Base-by-base conservation (phyloP, 179 eudicot genomes). In the Actinidia chinensis region DNA sequence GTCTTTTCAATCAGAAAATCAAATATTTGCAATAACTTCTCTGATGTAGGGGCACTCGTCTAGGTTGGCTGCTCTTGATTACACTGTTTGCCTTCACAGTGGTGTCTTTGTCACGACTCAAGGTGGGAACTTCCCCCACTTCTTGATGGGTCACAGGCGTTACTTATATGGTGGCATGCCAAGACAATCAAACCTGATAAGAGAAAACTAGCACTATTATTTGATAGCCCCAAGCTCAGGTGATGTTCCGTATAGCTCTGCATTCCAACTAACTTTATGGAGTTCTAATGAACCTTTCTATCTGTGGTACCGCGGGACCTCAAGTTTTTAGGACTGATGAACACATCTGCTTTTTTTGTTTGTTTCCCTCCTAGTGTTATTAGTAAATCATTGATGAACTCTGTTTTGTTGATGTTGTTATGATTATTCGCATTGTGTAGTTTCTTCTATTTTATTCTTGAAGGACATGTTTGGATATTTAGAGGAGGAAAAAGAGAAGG, bases 111-210 rank as follows among this genome's bases (percentile, higher is more conserved):
- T 93, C 65, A 90, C 93, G 22, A 93, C 98, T 58, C 98, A 93
- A 80, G 98, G 95, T 48, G 97, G 97, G 82, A 93, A 93, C 84
- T 93, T 92, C 79, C 98, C 98, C 13, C 97, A 93, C 79, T 93
- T 93, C 84, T 84, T 93, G 61, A 86, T 92, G 93, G 98, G 98
- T 28, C 97, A 93, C 50, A 86, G 98, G 36, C 86, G 90, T 75
- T 89, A 83, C 80, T 75, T 92, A 20, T 92, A 86, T 74, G 85
- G 89, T 46, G 97, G 68, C 98, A 93, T 78, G 90, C 98, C 33
- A 93, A 92, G 85, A 93, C 95, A 59, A 89, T 93, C 69, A 90
- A 83, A 75, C 98, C 98, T 17, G 89, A 93, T 77, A 93, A 93
- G 83, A 86, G 94, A 83, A 96, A 92, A 82, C 80, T 96, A 59